phyloP scores from a whole-genome alignment of 1,284 basidiomycete genomes.

The Leccinum subrobustum region DNA sequence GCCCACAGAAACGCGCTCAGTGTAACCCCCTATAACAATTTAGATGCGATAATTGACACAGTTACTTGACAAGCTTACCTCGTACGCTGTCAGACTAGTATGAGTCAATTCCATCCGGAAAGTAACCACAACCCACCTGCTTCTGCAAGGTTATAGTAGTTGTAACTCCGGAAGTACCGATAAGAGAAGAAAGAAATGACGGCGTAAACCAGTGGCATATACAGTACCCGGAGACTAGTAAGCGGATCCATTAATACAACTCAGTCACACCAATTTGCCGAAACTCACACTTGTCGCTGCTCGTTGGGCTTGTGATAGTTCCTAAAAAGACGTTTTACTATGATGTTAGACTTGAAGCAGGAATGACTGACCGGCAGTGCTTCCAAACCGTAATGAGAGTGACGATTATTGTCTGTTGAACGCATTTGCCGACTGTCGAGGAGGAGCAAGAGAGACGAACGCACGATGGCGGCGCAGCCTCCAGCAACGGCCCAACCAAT shows the following conservation, averaged over 20 bases:
- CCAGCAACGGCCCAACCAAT: constrained; percentile 78
- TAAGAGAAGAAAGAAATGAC: constrained; percentile 88
- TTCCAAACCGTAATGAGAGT: constrained; percentile 52
- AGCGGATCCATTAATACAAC: background rate
- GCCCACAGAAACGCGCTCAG: constrained; percentile 73
- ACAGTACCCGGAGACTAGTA: constrained; percentile 59
- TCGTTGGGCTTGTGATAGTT: constrained; percentile 66
- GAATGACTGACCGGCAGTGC: constrained; percentile 56
- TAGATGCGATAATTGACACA: constrained; percentile 32
- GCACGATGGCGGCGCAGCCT: constrained; percentile 55
- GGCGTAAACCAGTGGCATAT: constrained; percentile 82
- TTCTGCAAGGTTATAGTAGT: constrained; percentile 79
- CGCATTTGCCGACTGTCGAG: constrained; percentile 1
- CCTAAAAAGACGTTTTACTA: constrained; percentile 33
- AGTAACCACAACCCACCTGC: constrained; percentile 46
- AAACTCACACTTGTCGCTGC: constrained; percentile 74
- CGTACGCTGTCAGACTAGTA: constrained; percentile 33
- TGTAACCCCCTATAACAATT: constrained; percentile 59
- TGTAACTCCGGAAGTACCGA: constrained; percentile 78
- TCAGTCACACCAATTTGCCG: background rate
- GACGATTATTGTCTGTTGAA: constrained; percentile 56
- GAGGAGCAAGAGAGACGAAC: constrained; percentile 28
- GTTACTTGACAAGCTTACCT: constrained; percentile 27
- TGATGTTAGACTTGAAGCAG: background rate
- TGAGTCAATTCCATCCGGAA: constrained; percentile 4